Evolutionary conservation across 2,329 filamentous ascomycete species (phyloP).

Genomic region (Domatiomyces globalis): DNA sequence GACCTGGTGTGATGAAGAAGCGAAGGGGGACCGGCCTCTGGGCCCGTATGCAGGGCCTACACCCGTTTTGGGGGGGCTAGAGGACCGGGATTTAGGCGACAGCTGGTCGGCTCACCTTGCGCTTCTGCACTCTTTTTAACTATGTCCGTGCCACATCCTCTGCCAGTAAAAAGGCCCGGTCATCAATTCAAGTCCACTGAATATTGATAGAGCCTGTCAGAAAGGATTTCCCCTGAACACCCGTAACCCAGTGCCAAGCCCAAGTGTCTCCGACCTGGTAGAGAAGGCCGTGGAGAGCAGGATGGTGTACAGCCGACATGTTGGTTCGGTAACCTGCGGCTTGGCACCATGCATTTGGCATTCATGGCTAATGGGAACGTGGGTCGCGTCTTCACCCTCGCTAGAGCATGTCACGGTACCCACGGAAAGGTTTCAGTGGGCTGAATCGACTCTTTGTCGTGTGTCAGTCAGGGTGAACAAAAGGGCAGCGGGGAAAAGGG

Average conservation of each 20-base stretch:
- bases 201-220: not conserved
- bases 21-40: not conserved
- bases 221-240: not conserved
- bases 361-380: too few species aligned
- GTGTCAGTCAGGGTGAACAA: not conserved
- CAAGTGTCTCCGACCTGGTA: not conserved
- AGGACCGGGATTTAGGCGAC: not conserved
- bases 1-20: not conserved
- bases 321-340: too few species aligned
- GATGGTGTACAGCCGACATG: not conserved
- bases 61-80: not conserved
- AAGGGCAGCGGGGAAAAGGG: not conserved
- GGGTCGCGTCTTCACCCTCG: not conserved
- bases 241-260: not conserved
- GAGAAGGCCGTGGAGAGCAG: not conserved
- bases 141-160: not conserved
- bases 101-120: not conserved
- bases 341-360: too few species aligned
- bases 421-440: not conserved
- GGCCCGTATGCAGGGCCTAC: not conserved
- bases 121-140: not conserved
- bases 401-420: not conserved
- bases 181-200: not conserved
- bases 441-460: not conserved
- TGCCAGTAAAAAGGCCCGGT: not conserved